Conservation (phyloP, 169 alveolate genomes). For the Plasmodium vivax region DNA sequence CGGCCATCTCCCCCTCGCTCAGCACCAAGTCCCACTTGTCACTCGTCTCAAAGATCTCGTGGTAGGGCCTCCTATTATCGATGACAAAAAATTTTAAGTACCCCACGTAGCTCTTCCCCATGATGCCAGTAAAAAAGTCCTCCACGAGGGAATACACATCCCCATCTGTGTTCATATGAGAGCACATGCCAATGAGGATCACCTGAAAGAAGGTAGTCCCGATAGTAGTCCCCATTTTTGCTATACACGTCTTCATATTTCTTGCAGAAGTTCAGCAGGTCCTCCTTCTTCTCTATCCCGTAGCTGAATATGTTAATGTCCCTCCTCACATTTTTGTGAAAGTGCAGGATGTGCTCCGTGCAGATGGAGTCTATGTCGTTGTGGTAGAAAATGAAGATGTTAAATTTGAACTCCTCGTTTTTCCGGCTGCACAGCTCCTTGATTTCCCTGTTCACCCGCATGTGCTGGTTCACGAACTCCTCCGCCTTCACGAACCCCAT, state of each 20-base stretch:
- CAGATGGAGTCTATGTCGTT: constrained; percentile 49
- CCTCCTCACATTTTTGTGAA: constrained; percentile 39
- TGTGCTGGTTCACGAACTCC: constrained; percentile 51
- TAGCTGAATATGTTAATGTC: constrained; percentile 48
- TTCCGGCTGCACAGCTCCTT: constrained; percentile 29
- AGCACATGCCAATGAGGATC: constrained; percentile 40
- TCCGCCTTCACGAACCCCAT: constrained; percentile 71
- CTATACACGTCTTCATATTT: constrained; percentile 48
- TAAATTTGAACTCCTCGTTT: constrained; percentile 58
- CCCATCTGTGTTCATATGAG: constrained; percentile 49
- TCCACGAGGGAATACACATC: constrained; percentile 16
- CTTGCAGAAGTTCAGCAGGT: constrained; percentile 9
- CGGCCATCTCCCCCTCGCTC: constrained; percentile 19
- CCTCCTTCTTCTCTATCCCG: constrained; percentile 57
- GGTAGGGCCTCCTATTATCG: constrained; percentile 50
- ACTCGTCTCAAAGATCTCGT: constrained; percentile 32
- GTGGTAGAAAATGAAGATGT: constrained; percentile 37
- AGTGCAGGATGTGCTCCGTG: constrained; percentile 61
- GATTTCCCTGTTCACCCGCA: constrained; percentile 57
- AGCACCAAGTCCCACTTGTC: constrained; percentile 53
- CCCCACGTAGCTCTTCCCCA: constrained; percentile 10
- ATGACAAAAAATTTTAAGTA: constrained; percentile 56
- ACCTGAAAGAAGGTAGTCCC: constrained; percentile 52
- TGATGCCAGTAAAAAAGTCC: constrained; percentile 9
- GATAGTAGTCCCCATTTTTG: constrained; percentile 27